Evolutionary conservation across 345 rosid species (phyloP).

Genomic region (Ailanthus altissimus): DNA sequence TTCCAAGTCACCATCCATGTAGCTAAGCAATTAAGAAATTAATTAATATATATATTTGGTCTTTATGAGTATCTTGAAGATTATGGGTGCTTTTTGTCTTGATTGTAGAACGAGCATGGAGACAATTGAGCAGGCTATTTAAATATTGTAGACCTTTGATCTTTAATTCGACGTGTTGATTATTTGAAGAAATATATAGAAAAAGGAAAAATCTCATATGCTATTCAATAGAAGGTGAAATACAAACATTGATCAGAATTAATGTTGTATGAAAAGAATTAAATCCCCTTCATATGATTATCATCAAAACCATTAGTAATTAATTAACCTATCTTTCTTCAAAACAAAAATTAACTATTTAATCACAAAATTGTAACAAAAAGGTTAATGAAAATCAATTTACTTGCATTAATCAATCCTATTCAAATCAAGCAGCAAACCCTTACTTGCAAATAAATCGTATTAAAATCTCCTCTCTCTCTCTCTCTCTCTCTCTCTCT

Average conservation of each 20-base stretch:
- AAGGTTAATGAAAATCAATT: constrained; percentile 30
- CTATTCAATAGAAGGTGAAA: neutral
- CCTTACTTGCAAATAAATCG: constrained; percentile 1
- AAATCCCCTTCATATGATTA: neutral
- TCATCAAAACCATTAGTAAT: constrained; percentile 1
- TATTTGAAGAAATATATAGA: neutral
- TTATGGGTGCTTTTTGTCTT: neutral
- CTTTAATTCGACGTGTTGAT: neutral
- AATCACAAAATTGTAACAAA: constrained; percentile 27
- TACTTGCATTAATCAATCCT: constrained; percentile 24
- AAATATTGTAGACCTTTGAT: neutral
- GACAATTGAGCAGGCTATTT: neutral
- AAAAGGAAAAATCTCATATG: neutral
- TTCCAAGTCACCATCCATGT: constrained; percentile 4
- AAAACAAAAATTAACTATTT: constrained; percentile 13
- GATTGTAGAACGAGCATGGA: neutral
- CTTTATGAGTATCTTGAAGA: neutral
- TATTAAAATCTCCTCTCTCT: too few relatives aligned
- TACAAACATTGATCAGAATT: neutral
- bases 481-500: neutral
- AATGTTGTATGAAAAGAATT: neutral
- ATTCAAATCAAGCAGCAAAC: constrained; percentile 33
- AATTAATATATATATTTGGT: neutral
- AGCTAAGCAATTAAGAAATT: too few relatives aligned
- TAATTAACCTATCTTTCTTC: constrained; percentile 10